Base-by-base conservation (phyloP, 192 early-diverging fungal genomes). In the Coemansia sp. region DNA sequence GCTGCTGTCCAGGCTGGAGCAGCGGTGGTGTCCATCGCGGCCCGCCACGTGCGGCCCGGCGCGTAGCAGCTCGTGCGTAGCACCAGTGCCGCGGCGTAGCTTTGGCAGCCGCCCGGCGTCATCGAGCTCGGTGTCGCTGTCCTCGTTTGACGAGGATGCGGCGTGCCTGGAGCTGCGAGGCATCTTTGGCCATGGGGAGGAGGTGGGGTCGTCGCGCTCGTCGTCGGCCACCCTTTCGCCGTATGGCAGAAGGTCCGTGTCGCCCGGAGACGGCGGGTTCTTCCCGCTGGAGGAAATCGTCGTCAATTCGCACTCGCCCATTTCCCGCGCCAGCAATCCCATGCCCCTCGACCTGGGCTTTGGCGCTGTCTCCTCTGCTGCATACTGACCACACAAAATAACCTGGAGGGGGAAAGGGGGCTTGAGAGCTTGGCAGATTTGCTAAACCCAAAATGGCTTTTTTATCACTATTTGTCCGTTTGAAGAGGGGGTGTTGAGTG, bases 221-320 rank as follows among this genome's bases (percentile, higher is more conserved):
- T 75, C 78, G 12, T 76, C 73, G 42, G 65, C 74, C 4, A 64
- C 62, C 31, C 69, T 70, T 9, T 60, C 68, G 3, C 64, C 71
- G 10, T 42, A 45, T 11, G 39, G 37, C 51, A 39, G 51, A 24
- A 53, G 49, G 32, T 65, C 63, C 19, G 49, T 19, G 19, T 60
- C 66, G 27, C 36, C 51, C 11, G 22, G 22, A 15, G 72, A 73
- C 32, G 51, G 36, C 37, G 67, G 64, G 12, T 53, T 75, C 15
- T 71, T 71, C 41, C 77, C 77, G 27, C 67, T 82, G 7, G 73
- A 76, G 47, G 79, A 82, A 43, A 82, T 82, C 57, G 53, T 82
- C 19, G 70, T 82, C 6, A 58, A 46, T 29, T 22, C 68, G 14
- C 49, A 51, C 27, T 73, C 79, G 25, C 79, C 79, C 20, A 76